phyloP scores from a whole-genome alignment of 2,329 filamentous ascomycete species.

The Penicillium olsonii region DNA sequence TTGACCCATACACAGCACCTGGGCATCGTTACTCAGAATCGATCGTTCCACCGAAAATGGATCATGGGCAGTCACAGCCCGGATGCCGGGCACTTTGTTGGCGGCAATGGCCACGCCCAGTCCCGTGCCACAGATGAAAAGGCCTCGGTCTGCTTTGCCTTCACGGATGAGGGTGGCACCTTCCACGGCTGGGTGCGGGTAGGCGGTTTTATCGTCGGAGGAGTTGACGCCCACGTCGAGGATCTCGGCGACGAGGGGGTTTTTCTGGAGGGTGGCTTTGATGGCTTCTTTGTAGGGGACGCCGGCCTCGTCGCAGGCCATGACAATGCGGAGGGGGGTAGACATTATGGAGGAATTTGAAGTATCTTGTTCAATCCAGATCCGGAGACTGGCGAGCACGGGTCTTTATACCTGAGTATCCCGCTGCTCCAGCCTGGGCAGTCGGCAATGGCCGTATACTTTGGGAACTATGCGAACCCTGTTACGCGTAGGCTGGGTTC shows the following conservation, averaged over 20 bases:
- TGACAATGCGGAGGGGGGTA: conserved; percentile 58
- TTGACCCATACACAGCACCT: conserved; percentile 85
- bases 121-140: conserved; percentile 80
- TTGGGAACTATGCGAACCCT: not conserved
- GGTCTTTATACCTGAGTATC: too few species aligned
- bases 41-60: conserved; percentile 80
- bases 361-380: too few species aligned
- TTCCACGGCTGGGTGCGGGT: conserved; percentile 74
- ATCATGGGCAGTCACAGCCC: conserved; percentile 88
- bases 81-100: conserved; percentile 81
- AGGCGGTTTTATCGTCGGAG: conserved; percentile 72
- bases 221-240: conserved; percentile 73
- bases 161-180: conserved; percentile 60
- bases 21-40: conserved; percentile 80
- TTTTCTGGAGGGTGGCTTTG: conserved; percentile 69
- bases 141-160: conserved; percentile 68
- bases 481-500: not conserved
- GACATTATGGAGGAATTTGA: conserved; percentile 26
- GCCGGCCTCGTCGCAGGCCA: conserved; percentile 72
- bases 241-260: conserved; percentile 67
- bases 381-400: too few species aligned
- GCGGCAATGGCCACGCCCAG: conserved; percentile 85
- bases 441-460: conserved; percentile 6
- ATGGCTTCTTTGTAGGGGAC: conserved; percentile 77
- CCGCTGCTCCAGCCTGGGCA: too few species aligned